A percentile compares a stretch with the other conserved stretches of the same genome.
Evolutionary conservation across 176 grass and related monocot species (phyloP).

Genomic region (Triticum timopheevii): DNA sequence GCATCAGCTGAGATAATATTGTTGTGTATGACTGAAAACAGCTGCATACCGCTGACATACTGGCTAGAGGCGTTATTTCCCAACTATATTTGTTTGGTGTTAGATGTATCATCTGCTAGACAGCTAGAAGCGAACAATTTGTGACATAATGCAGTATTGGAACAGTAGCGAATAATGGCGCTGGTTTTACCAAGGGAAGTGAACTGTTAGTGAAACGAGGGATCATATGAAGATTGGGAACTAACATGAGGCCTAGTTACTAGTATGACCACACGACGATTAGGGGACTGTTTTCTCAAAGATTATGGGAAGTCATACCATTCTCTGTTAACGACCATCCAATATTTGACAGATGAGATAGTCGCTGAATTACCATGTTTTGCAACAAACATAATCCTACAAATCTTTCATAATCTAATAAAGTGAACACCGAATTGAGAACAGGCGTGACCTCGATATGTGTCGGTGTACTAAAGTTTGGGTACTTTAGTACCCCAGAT

Average conservation of each 20-base stretch:
- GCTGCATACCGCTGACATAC: background rate
- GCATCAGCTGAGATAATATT: background rate
- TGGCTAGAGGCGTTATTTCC: background rate
- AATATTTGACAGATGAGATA: background rate
- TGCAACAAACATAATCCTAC: background rate
- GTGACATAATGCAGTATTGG: background rate
- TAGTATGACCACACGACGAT: background rate
- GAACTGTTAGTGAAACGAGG: background rate
- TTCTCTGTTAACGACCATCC: background rate
- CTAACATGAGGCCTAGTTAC: background rate
- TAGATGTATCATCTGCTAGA: background rate
- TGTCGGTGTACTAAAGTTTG: too few species aligned
- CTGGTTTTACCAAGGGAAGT: background rate
- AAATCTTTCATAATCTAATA: background rate
- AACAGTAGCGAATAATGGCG: background rate
- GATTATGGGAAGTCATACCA: background rate
- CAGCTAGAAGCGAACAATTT: background rate
- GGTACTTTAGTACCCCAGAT: too few species aligned
- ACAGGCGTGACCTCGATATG: constrained; percentile 43
- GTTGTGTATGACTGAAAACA: background rate
- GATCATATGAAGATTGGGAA: background rate
- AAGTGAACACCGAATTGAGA: background rate
- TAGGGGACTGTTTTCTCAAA: background rate
- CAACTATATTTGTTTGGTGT: background rate
- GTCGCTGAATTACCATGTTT: background rate